These are phyloP conservation scores for Candida andamanensis DNA, from an alignment of 805 yeast species.

Conservation along the genomic window DNA sequence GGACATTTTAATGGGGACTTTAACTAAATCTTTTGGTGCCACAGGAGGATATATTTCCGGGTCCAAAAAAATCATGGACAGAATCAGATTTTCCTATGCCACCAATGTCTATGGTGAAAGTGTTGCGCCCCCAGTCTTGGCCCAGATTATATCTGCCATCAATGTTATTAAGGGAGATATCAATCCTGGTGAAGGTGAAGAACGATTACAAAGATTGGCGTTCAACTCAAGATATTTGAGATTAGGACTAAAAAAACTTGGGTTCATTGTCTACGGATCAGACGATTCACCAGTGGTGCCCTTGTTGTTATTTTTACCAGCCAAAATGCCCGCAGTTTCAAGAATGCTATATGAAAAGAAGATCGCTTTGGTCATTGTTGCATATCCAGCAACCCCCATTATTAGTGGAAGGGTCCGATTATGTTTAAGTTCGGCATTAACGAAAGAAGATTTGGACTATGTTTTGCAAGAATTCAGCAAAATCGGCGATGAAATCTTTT, in stretches of 20 bases:
- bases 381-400: slow-evolving; percentile 96
- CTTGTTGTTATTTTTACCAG: slow-evolving; percentile 77
- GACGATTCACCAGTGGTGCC: slow-evolving; percentile 98
- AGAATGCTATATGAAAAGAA: slow-evolving; percentile 72
- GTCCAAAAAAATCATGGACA: slow-evolving; percentile 60
- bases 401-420: slow-evolving; percentile 86
- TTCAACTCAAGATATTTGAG: slow-evolving; percentile 93
- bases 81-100: slow-evolving; percentile 66
- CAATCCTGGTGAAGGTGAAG: slow-evolving; percentile 89
- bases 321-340: slow-evolving; percentile 90
- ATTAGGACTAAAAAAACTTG: slow-evolving; percentile 83
- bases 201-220: slow-evolving; percentile 87
- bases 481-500: slow-evolving; percentile 68
- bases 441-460: slow-evolving; percentile 89
- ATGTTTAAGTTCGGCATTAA: slow-evolving; percentile 87
- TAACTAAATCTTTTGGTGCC: slow-evolving; percentile 97
- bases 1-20: slow-evolving; percentile 94
- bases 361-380: slow-evolving; percentile 93
- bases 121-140: slow-evolving; percentile 84
- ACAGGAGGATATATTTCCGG: slow-evolving; percentile 98
- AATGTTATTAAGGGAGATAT: slow-evolving; percentile 74
- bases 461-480: slow-evolving; percentile 66
- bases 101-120: slow-evolving; percentile 79
- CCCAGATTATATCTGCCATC: slow-evolving; percentile 79
- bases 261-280: slow-evolving; percentile 90